Evolutionary conservation across 2,329 filamentous ascomycete species (phyloP), one percentile per base, ranked within the genome.

Genomic region (Chaetothyriales sp.): DNA sequence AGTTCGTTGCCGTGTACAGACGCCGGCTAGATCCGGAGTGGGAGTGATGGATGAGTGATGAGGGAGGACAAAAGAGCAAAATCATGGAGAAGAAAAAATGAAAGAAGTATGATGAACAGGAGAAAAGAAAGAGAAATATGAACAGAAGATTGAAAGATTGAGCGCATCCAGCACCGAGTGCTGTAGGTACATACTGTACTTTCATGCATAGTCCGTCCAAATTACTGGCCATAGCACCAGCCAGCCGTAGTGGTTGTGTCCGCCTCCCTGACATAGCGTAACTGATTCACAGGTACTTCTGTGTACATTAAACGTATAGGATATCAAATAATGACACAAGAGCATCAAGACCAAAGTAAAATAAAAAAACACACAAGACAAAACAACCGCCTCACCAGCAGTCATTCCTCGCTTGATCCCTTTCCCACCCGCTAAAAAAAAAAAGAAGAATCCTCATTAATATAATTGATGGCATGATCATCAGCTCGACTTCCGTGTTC

Each of bases 1-100:
- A 96, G 69, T 94, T 84, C 68, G 83, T 96, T 46, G 90, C 88
- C 43, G 78, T 94, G 47, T 98, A 92, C 66, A 77, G 84, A 62
- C 80, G 92, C 55, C 69, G 83, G 55, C 81, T 84, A 63, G 83
- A 95, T 70, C 88, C 87, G 6, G 74, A 78, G 18, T 94, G 87
- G 87, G 59, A 63, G 55, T 25, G 22, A 25, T 25, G 22, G n/a
- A n/a, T n/a, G n/a, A n/a, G n/a, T n/a, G n/a, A n/a, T n/a, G 45
- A 49, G 6, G 45, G n/a, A 32, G 28, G 12, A 32, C 2, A 32
- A 32, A 2, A 32, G 7, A 10, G 4, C 3, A 9, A 5, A 2
- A 5, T 32, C 12, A 5, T 28, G 9, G 5, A 28, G 9, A 32
- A 32, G 28, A 32, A 12, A 25, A 6, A 25, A 25, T 25, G 6